Evolutionary conservation across 2,329 filamentous ascomycete genomes (phyloP).

Genomic region (Venturiaceae sp.): DNA sequence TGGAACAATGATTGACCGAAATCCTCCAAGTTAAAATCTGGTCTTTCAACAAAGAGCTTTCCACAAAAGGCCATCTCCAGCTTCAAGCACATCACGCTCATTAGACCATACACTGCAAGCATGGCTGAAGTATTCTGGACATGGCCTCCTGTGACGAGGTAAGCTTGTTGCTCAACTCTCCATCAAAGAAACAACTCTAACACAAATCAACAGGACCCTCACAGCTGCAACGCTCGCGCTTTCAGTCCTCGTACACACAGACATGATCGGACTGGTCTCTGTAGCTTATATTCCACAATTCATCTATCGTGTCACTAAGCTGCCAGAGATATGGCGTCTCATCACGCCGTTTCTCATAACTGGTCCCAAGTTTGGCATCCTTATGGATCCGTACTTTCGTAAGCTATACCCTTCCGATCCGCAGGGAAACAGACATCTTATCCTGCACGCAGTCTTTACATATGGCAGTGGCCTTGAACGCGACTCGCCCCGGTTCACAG

Average conservation of each 20-base stretch:
- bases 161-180: constrained; percentile 18
- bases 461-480: constrained; percentile 69
- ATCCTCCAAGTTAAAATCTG: not conserved
- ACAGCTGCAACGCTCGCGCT: constrained; percentile 53
- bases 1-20: not conserved
- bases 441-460: constrained; percentile 50
- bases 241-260: constrained; percentile 51
- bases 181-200: constrained; percentile 9
- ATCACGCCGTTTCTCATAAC: constrained; percentile 51
- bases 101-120: not conserved
- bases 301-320: constrained; percentile 49
- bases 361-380: constrained; percentile 43
- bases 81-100: constrained; percentile 1
- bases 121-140: constrained; percentile 49
- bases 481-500: constrained; percentile 59
- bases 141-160: constrained; percentile 59
- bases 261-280: constrained; percentile 41
- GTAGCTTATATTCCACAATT: constrained; percentile 45
- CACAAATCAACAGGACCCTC: constrained; percentile 53
- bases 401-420: constrained; percentile 10
- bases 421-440: constrained; percentile 11
- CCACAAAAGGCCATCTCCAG: not conserved
- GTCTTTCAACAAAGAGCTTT: not conserved
- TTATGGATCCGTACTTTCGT: constrained; percentile 50
- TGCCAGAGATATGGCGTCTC: constrained; percentile 48